Evolutionary conservation across 441 rosid genomes (phyloP).

Genomic region (Dalechampia spathulata): DNA sequence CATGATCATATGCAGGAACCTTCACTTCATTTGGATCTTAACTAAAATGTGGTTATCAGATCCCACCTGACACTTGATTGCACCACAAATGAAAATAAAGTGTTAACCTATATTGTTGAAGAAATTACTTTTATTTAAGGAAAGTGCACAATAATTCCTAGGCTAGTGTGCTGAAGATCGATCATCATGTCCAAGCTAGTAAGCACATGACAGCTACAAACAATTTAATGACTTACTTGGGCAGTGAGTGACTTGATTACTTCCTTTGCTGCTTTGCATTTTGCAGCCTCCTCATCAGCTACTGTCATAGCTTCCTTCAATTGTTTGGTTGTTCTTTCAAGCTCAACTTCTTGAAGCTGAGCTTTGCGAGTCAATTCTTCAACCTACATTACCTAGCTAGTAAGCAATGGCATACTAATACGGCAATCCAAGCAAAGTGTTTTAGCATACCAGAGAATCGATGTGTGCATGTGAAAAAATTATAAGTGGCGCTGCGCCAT

Average conservation of each 20-base stretch:
- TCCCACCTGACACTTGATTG: neutral
- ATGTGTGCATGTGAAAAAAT: neutral
- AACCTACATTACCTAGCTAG: constrained; percentile 44
- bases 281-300: constrained; percentile 77
- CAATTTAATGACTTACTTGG: constrained; percentile 49
- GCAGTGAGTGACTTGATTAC: constrained; percentile 96
- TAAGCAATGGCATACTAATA: constrained; percentile 7
- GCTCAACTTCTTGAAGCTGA: constrained; percentile 80
- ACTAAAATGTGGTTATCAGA: neutral
- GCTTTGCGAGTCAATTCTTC: constrained; percentile 78
- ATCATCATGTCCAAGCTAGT: neutral
- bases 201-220: neutral
- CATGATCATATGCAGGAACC: neutral
- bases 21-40: neutral
- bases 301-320: constrained; percentile 79
- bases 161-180: neutral
- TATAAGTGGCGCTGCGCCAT: too few relatives aligned
- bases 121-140: neutral
- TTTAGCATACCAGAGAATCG: neutral
- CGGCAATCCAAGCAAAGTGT: neutral
- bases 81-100: neutral
- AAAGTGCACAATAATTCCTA: neutral
- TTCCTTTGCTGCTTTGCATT: constrained; percentile 97
- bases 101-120: neutral
- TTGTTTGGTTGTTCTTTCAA: constrained; percentile 82